Evolutionary conservation across 2,329 filamentous ascomycete species (phyloP).

Genomic region (Claviceps spartinae): DNA sequence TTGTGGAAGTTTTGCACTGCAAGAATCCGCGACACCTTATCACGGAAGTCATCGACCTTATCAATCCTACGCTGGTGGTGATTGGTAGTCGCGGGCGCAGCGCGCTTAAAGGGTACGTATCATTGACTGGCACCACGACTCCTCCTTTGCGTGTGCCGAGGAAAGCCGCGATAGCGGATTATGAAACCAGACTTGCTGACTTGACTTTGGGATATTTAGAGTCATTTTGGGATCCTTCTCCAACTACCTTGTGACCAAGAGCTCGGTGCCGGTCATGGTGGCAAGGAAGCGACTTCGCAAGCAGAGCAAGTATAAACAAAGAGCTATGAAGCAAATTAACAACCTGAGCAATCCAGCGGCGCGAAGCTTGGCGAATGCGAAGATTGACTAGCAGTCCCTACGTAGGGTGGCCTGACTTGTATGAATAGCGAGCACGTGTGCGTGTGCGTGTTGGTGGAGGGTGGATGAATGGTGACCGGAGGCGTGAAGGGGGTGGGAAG

Average conservation of each 20-base stretch:
- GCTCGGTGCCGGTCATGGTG: conserved; percentile 94
- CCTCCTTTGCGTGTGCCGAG: neutral
- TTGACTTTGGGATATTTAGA: conserved; percentile 31
- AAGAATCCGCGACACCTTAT: conserved; percentile 95
- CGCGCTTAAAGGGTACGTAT: conserved; percentile 74
- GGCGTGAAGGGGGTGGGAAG: neutral
- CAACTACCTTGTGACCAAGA: conserved; percentile 95
- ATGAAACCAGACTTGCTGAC: conserved; percentile 17
- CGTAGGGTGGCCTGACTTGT: neutral
- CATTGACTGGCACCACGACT: neutral
- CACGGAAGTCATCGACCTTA: conserved; percentile 88
- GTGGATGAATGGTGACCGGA: neutral
- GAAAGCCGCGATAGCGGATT: no score
- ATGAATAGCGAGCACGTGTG: neutral
- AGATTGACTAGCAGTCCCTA: conserved; percentile 47
- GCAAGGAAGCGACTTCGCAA: conserved; percentile 81
- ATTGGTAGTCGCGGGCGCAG: conserved; percentile 84
- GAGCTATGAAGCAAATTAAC: conserved; percentile 60
- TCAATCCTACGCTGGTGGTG: conserved; percentile 85
- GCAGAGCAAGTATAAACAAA: conserved; percentile 65
- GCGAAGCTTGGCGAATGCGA: conserved; percentile 54
- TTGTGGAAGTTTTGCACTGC: conserved; percentile 95
- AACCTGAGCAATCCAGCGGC: conserved; percentile 61
- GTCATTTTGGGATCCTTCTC: conserved; percentile 93
- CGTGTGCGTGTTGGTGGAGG: neutral